Evolutionary conservation across 768 basidiomycete genomes (phyloP), one percentile per base, ranked within the genome.

Genomic region (Candolleomyces aberdarensis): DNA sequence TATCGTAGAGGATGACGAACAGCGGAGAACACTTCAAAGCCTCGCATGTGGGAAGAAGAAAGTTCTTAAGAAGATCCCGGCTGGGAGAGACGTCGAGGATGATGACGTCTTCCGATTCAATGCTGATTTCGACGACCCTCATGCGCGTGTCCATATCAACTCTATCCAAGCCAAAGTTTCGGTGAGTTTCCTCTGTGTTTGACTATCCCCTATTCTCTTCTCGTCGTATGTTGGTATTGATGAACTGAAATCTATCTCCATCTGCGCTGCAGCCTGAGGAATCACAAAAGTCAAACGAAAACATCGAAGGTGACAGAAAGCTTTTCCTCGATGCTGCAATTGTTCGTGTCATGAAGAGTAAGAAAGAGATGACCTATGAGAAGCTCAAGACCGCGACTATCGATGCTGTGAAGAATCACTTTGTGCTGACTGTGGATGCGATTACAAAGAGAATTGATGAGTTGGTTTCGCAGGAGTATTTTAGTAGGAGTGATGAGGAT

Each of bases 161-260:
- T 92, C 95, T 20, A 96, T 99, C 53, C 97, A 98, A 72, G 90
- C 88, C 15, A 95, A 95, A 70, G 90, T 96, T 65, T 87, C 94
- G 62, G 94, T 96, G 69, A 62, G 89, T 75, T 26, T 26, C 3
- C 26, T 26, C 26, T 26, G 3, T 26, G 2, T 3, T 26, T 3
- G 26, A 26, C 26, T 26, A 26, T 26, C 26, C 26, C 26, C 3
- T 26, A 3, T 2, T 26, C 26, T 26, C 26, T 26, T 26, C 3
- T 26, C 26, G 26, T 26, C 26, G 2, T 26, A 26, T 26, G 26
- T 26, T 1, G 26, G 26, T 1, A 44, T 22, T 8, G 57, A 17
- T 57, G 54, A 15, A 51, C n/a, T 32, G 64, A 15, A 56, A 60
- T 40, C 48, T 32, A 29, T 56, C n/a, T 46, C 26, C 26, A 47